A percentile compares a stretch with the other conserved stretches of the same genome.
Evolutionary conservation across 805 yeast species (phyloP).

Genomic region (Zygosaccharomyces kombuchaensis): DNA sequence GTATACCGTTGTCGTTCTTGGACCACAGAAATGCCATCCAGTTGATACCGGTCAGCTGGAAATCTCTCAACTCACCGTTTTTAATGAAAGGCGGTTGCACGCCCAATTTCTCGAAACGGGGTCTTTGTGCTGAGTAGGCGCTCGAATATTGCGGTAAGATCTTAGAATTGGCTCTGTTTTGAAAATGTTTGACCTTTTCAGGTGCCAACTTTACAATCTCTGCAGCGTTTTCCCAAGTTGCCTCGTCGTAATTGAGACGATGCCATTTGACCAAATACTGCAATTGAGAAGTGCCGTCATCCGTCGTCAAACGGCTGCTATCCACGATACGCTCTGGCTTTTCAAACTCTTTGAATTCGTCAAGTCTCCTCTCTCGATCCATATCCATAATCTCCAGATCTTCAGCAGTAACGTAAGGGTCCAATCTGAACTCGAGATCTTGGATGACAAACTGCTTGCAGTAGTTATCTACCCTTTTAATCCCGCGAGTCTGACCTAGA

Average conservation of each 20-base stretch:
- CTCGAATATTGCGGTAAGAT: conserved; percentile 80
- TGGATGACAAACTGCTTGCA: conserved; percentile 68
- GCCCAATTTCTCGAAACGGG: conserved; percentile 80
- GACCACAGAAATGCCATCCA: conserved; percentile 99
- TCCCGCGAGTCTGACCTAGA: conserved; percentile 57
- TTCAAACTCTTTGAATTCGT: conserved; percentile 77
- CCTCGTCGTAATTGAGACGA: conserved; percentile 87
- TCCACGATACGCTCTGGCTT: conserved; percentile 88
- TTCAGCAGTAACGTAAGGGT: conserved; percentile 80
- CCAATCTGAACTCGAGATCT: conserved; percentile 73
- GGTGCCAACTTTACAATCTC: conserved; percentile 83
- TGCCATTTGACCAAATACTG: conserved; percentile 92
- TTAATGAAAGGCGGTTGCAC: conserved; percentile 87
- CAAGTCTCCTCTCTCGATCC: conserved; percentile 79
- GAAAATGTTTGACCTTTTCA: conserved; percentile 74
- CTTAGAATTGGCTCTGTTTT: conserved; percentile 74
- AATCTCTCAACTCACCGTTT: conserved; percentile 89
- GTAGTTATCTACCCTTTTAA: conserved; percentile 84
- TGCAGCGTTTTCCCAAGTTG: conserved; percentile 94
- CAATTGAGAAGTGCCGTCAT: conserved; percentile 58
- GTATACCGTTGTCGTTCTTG: conserved; percentile 91
- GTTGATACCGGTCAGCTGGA: conserved; percentile 95
- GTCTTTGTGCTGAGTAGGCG: conserved; percentile 62
- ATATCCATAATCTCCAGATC: conserved; percentile 92
- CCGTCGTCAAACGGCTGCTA: conserved; percentile 60